phyloP scores from a whole-genome alignment of 768 basidiomycete species.

The Rhodotorula toruloides region DNA sequence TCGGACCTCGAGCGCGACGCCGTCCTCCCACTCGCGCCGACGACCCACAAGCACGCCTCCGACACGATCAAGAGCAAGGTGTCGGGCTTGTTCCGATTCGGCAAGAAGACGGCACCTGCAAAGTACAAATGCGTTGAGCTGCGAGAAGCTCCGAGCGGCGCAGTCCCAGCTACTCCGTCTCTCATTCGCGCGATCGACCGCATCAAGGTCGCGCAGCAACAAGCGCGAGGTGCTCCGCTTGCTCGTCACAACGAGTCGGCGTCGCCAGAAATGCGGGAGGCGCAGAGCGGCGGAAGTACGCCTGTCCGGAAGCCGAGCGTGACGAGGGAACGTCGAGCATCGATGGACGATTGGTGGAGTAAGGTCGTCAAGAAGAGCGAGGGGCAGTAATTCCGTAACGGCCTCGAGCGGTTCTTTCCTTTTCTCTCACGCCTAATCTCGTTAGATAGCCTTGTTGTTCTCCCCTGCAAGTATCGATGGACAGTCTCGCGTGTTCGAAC shows the following conservation, averaged over 20 bases:
- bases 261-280: not conserved
- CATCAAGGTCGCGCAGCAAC: not conserved
- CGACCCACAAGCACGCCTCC: not conserved
- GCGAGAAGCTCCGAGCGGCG: not conserved
- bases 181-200: slow-evolving; percentile 11
- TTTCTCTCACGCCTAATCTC: not conserved
- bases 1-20: not conserved
- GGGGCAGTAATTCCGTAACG: not conserved
- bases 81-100: no score
- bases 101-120: not conserved
- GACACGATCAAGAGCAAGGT: not conserved
- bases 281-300: not conserved
- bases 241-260: not conserved
- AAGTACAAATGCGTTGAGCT: not conserved
- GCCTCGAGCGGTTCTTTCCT: not conserved
- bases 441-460: not conserved
- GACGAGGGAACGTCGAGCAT: not conserved
- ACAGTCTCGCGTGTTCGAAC: not conserved
- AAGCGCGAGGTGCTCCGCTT: slow-evolving; percentile 4
- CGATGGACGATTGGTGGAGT: slow-evolving; percentile 27
- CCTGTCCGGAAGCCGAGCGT: not conserved
- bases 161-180: slow-evolving; percentile 22
- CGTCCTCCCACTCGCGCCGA: no score
- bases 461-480: no score
- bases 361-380: slow-evolving; percentile 6